A percentile compares a stretch with the other conserved stretches of the same genome.
These are phyloP conservation scores for Colletotrichum sp. DNA, from an alignment of 2,329 filamentous ascomycete species.

Conservation along the genomic window DNA sequence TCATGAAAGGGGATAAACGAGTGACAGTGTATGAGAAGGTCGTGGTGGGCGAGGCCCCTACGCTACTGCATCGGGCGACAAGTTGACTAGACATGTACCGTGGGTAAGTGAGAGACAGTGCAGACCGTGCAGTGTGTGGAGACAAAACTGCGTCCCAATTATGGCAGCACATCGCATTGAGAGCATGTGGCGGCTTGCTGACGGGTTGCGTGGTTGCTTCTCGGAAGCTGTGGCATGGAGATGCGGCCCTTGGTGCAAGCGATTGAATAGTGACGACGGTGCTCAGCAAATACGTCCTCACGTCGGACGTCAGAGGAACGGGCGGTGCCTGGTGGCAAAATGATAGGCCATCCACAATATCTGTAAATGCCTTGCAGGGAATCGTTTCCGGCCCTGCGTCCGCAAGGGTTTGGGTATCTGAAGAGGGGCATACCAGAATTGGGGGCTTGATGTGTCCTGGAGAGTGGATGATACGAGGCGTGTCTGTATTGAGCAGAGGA, in stretches of 20 bases:
- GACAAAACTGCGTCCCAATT: background rate
- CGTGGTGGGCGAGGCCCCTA: background rate
- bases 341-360: background rate
- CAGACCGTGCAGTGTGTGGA: background rate
- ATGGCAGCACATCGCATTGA: background rate
- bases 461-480: background rate
- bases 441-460: background rate
- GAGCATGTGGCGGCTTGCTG: background rate
- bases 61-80: background rate
- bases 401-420: background rate
- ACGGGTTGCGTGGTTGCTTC: background rate
- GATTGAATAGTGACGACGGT: background rate
- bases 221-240: background rate
- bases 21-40: background rate
- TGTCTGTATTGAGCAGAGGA: background rate
- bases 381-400: background rate
- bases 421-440: background rate
- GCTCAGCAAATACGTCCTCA: background rate
- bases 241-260: background rate
- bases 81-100: background rate
- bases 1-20: background rate
- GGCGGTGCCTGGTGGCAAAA: slow-evolving; percentile 16
- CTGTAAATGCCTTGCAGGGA: background rate
- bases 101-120: background rate
- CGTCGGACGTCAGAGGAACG: background rate